These are phyloP conservation scores for Zea mays DNA, from an alignment of 176 grass and related monocot genomes.

Conservation along the genomic window DNA sequence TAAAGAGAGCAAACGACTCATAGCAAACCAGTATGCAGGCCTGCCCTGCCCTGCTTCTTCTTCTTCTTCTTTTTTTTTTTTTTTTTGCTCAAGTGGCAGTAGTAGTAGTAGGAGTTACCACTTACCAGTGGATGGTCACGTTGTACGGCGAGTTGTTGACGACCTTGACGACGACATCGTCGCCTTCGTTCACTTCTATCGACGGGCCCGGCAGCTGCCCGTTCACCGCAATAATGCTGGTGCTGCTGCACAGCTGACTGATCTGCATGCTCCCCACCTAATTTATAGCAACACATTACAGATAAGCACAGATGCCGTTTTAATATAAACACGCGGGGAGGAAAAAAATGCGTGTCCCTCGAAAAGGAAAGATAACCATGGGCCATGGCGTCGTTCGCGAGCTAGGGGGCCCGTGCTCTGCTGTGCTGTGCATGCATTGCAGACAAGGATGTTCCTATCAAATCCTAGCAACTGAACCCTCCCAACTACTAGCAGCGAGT, in stretches of 20 bases:
- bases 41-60: no score
- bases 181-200: constrained; percentile 53
- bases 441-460: background rate
- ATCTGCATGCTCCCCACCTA: constrained; percentile 49
- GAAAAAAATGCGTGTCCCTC: background rate
- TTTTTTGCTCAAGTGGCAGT: no score
- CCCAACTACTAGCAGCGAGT: background rate
- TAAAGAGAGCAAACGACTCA: background rate
- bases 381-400: background rate
- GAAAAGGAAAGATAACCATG: constrained; percentile 2
- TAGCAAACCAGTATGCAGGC: background rate
- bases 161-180: constrained; percentile 43
- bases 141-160: constrained; percentile 46
- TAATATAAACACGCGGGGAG: background rate
- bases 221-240: constrained; percentile 54
- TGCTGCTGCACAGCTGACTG: constrained; percentile 50
- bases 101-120: no score
- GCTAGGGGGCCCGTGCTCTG: constrained; percentile 16
- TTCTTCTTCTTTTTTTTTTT: no score
- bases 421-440: background rate
- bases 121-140: constrained; percentile 50
- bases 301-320: background rate
- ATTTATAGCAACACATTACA: constrained; percentile 4
- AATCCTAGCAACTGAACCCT: background rate
- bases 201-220: constrained; percentile 53